Conservation (phyloP, 306 rosid species). For the Amphicarpaea edgeworthii region DNA sequence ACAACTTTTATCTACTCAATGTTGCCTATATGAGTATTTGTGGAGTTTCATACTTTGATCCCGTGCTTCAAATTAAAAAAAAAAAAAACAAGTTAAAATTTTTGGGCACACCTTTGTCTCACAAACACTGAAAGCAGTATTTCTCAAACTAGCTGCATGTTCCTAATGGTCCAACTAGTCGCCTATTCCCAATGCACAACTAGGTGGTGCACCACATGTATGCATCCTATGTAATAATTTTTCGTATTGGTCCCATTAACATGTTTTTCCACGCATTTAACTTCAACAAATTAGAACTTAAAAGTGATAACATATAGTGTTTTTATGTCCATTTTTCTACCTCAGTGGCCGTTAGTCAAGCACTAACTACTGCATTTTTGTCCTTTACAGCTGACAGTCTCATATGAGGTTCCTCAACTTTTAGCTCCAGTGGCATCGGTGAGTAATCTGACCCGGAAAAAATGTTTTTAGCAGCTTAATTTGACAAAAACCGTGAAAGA, state of each 20-base stretch:
- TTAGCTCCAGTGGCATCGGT: constrained; percentile 94
- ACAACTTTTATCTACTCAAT: constrained; percentile 8
- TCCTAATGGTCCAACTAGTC: constrained; percentile 22
- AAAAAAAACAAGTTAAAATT: too few species aligned
- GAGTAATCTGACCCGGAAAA: constrained; percentile 48
- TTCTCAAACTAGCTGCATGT: constrained; percentile 34
- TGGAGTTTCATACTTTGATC: constrained; percentile 37
- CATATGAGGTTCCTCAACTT: constrained; percentile 91
- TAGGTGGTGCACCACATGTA: constrained; percentile 39
- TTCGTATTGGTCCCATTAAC: constrained; percentile 31
- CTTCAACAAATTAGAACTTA: constrained; percentile 16
- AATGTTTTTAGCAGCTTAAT: not conserved
- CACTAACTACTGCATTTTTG: constrained; percentile 47
- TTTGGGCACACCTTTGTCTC: constrained; percentile 2
- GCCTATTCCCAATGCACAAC: constrained; percentile 37
- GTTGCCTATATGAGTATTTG: constrained; percentile 21
- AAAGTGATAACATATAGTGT: not conserved
- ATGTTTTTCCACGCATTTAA: constrained; percentile 20
- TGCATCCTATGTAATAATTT: constrained; percentile 24
- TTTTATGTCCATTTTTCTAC: constrained; percentile 36
- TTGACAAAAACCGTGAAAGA: constrained; percentile 25
- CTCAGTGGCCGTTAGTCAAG: constrained; percentile 32
- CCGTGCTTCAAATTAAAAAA: not conserved
- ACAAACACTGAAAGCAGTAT: constrained; percentile 6
- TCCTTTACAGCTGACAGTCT: constrained; percentile 81